Conservation (phyloP, 177 flowering plant genomes). For the Vitis hybrid region DNA sequence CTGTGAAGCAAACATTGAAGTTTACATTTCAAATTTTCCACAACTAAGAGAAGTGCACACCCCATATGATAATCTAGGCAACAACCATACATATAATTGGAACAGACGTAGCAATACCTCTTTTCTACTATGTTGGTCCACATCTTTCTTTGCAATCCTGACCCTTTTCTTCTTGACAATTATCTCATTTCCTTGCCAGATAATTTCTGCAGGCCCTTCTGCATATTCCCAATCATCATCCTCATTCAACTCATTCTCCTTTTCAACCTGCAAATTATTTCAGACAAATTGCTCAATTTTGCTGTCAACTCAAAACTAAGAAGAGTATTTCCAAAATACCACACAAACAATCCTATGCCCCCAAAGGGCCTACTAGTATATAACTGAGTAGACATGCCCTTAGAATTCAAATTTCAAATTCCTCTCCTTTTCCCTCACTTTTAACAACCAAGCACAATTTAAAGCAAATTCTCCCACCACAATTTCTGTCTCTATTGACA, state of each 20-base stretch:
- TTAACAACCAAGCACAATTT: background rate
- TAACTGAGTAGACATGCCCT: background rate
- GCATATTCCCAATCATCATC: slow-evolving; percentile 77
- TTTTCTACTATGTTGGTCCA: slow-evolving; percentile 15
- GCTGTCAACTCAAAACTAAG: background rate
- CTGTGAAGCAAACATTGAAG: slow-evolving; percentile 31
- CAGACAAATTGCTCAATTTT: too few relatives aligned
- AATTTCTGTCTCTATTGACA: background rate
- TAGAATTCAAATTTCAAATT: too few relatives aligned
- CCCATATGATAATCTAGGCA: background rate
- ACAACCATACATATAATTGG: background rate
- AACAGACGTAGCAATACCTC: slow-evolving; percentile 45
- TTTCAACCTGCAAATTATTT: slow-evolving; percentile 17
- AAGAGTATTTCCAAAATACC: background rate
- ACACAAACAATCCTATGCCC: background rate
- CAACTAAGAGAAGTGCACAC: background rate
- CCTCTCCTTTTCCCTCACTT: background rate
- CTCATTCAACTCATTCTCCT: slow-evolving; percentile 33
- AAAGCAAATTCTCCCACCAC: background rate
- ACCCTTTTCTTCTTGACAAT: slow-evolving; percentile 86
- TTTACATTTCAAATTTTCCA: background rate
- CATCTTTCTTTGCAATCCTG: slow-evolving; percentile 54
- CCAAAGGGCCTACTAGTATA: background rate
- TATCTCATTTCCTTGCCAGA: slow-evolving; percentile 98
- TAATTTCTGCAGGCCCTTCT: slow-evolving; percentile 94